phyloP scores from a whole-genome alignment of 192 early-diverging fungal species.

The Podila minutissima region DNA sequence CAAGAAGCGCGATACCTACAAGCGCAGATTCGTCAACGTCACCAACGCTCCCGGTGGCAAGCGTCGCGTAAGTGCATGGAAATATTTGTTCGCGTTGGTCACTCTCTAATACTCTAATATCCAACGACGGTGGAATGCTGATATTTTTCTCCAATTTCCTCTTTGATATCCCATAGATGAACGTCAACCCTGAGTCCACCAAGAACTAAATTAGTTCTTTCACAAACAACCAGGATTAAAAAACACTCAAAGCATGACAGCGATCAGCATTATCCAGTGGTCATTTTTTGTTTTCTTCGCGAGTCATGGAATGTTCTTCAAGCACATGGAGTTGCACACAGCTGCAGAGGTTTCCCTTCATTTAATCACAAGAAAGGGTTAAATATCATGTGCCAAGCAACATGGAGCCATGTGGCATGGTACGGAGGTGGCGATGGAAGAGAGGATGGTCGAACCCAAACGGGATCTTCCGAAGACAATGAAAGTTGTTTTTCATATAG shows the following conservation, averaged over 20 bases:
- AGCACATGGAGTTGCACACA: too few species aligned
- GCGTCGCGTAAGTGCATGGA: conserved; percentile 73
- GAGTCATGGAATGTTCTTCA: too few species aligned
- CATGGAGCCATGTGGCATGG: too few species aligned
- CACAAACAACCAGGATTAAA: neutral
- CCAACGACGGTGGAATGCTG: neutral
- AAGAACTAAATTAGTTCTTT: conserved; percentile 45
- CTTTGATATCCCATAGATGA: conserved; percentile 26
- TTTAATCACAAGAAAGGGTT: too few species aligned
- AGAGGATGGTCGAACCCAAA: too few species aligned
- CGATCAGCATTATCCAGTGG: neutral
- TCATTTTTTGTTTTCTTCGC: neutral
- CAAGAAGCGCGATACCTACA: conserved; percentile 97
- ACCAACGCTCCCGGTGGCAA: conserved; percentile 88
- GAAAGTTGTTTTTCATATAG: too few species aligned
- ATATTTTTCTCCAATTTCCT: neutral
- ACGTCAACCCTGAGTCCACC: conserved; percentile 55
- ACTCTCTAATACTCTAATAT: neutral
- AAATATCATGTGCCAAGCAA: too few species aligned
- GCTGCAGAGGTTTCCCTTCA: too few species aligned
- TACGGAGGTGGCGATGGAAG: too few species aligned
- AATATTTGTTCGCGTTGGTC: neutral
- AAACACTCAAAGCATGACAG: conserved; percentile 1
- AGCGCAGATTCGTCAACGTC: conserved; percentile 97
- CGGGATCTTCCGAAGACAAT: too few species aligned